Evolutionary conservation across 1,284 basidiomycete genomes (phyloP), one percentile per base, ranked within the genome.

Genomic region (Ceratobasidium sp.): DNA sequence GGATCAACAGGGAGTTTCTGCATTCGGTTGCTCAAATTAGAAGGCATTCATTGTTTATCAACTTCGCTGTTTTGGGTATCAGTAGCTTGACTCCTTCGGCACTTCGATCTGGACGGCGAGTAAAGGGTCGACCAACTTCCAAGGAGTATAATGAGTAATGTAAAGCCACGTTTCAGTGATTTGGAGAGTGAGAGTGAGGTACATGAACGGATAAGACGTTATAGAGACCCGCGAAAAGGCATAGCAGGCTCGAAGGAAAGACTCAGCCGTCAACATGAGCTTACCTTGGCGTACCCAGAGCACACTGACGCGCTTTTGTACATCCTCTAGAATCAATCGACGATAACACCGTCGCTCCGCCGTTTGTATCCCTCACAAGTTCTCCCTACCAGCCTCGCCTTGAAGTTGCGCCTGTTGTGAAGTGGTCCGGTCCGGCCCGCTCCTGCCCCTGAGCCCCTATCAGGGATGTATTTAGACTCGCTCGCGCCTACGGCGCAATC

Each of bases 171-270:
- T 96, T 86, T 95, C 96, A 80, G 94, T 90, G 77, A 98, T 89
- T 0, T 98, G 98, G 23, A 99, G 87, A 1, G 97, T 97, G 28
- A 99, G 88, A 1, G 97, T 99, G 81, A 99, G 91, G 85, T 99
- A 99, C 97, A 99, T 99, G 89, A 97, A 98, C 17, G 97, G 97
- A 84, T 99, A 97, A 82, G 99, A 97, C 0, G 97, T 99, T 85
- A 99, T 98, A 0, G 97, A 99, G 79, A 98, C 93, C 96, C n/a
- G n/a, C 80, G 52, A 96, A 80, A 15, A 48, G 40, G n/a, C n/a
- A n/a, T n/a, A n/a, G n/a, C n/a, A n/a, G n/a, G n/a, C n/a, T 10
- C 66, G 40, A n/a, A n/a, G 6, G 33, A 70, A 23, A 23, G n/a
- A 59, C n/a, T 42, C n/a, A n/a, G n/a, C n/a, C n/a, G n/a, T n/a